Percentiles rank a stretch among this genome's conserved stretches.
phyloP scores from a whole-genome alignment of 2,329 filamentous ascomycete species.

The Apiospora pterosperma region DNA sequence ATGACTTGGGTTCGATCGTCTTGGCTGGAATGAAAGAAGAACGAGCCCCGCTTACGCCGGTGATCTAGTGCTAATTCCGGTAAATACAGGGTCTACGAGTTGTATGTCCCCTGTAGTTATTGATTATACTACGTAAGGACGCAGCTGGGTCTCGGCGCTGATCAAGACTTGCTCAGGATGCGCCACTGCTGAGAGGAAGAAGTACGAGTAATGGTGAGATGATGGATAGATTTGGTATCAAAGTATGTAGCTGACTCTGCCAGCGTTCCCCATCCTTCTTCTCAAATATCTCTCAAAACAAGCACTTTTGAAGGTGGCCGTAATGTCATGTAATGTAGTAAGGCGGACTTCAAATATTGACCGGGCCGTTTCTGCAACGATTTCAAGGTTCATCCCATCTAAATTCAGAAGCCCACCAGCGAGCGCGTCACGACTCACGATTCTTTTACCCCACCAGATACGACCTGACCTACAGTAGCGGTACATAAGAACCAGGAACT shows the following conservation, averaged over 20 bases:
- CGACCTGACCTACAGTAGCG: too few relatives aligned
- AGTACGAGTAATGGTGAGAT: background rate
- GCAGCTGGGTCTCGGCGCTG: background rate
- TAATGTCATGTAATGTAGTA: background rate
- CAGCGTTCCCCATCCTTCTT: background rate
- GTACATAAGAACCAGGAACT: too few relatives aligned
- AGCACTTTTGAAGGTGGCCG: background rate
- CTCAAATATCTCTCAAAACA: background rate
- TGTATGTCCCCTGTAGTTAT: too few relatives aligned
- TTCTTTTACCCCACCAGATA: too few relatives aligned
- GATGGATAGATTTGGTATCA: background rate
- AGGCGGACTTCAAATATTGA: background rate
- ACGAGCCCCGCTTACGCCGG: background rate
- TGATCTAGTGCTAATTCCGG: constrained; percentile 1
- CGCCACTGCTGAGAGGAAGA: background rate
- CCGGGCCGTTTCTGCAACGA: background rate
- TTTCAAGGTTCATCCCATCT: too few relatives aligned
- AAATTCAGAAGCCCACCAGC: background rate
- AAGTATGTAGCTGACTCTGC: background rate
- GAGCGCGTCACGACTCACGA: background rate
- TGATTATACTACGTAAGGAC: background rate
- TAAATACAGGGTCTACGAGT: background rate
- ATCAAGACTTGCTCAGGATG: background rate
- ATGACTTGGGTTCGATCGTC: background rate
- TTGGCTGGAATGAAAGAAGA: constrained; percentile 1